Evolutionary conservation across 2,329 filamentous ascomycete genomes (phyloP), one percentile per base, ranked within the genome.

Genomic region (Blastomyces silverae): DNA sequence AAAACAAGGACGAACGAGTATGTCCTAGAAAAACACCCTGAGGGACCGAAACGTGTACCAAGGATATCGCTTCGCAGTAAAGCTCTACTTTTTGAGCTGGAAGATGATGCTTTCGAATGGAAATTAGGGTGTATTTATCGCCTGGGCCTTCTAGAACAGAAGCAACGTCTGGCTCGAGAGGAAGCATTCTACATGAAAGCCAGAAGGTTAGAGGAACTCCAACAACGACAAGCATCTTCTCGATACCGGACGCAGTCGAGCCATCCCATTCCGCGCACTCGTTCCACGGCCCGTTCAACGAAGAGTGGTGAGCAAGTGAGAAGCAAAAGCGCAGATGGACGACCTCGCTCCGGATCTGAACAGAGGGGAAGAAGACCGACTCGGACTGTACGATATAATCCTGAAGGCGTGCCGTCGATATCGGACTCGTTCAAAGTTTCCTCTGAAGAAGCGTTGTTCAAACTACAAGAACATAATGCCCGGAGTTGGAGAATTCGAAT

Each of bases 91-190:
- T 93, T 99, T 66, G 93, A 97, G 73, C 82, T 99, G 46, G 94
- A 99, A 77, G 94, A 99, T 74, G 93, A 94, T 61, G 89, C 91
- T 0, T 99, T 99, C 72, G 94, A 99, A 75, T 99, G 92, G 90
- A 97, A 97, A 74, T 81, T 99, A 11, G 91, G 92, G 20, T 87
- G 92, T 73, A 99, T 99, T 62, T 99, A 97, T 75, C 87, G 93
- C 42, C 86, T 91, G 57, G 94, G 95, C 0, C 83, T 93, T 25
- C 81, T 92, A 64, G 94, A 99, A 75, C 93, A 97, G 76, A 88
- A 89, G 73, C 94, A 97, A 75, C 85, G 94, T 25, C 80, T 96
- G 64, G 92, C 93, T 4, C 87, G 94, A 55, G 91, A 96, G 74
- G 91, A 96, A 69, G 93, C 93, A 0, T 97, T 95, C 76, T 82